Evolutionary conservation across 2,329 filamentous ascomycete genomes (phyloP).

Genomic region (Ascomycota sp.): DNA sequence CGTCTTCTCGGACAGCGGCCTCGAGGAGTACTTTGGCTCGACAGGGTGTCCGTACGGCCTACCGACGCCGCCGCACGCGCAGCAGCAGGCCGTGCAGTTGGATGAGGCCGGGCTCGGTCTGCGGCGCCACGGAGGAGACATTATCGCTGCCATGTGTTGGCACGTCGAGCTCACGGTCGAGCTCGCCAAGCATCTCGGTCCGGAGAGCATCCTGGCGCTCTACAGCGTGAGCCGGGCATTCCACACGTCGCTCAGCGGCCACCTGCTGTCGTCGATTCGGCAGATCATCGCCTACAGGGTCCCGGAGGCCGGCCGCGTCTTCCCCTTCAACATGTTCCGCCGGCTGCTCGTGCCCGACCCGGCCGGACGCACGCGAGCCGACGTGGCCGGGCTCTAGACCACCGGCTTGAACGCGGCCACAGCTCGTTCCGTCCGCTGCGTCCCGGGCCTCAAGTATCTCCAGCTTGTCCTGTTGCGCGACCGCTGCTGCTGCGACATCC

Average conservation of each 20-base stretch:
- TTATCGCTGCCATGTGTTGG: conserved; percentile 21
- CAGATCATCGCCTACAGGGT: conserved; percentile 31
- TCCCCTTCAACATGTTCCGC: conserved; percentile 39
- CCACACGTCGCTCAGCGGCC: conserved; percentile 35
- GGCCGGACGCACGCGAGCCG: conserved; percentile 18
- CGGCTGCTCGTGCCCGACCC: conserved; percentile 40
- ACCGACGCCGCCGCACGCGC: no score
- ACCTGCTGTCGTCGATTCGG: conserved; percentile 37
- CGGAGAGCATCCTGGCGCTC: conserved; percentile 38
- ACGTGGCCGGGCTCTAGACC: conserved; percentile 2
- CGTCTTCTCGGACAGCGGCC: conserved; percentile 9
- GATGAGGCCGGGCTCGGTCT: no score
- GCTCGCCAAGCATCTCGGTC: conserved; percentile 30
- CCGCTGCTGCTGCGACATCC: conserved; percentile 36
- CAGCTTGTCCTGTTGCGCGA: conserved; percentile 43
- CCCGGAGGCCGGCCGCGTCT: conserved; percentile 33
- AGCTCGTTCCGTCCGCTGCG: conserved; percentile 24
- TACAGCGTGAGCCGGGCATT: conserved; percentile 45
- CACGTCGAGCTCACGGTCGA: conserved; percentile 31
- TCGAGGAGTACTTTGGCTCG: conserved; percentile 9
- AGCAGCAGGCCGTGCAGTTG: no score
- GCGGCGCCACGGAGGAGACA: conserved; percentile 14
- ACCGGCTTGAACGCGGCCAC: conserved; percentile 2
- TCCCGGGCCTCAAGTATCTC: conserved; percentile 48
- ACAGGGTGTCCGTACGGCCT: conserved; percentile 11